Conservation (phyloP, 2,329 filamentous ascomycete species). For the Sclerotinia glacialis region DNA sequence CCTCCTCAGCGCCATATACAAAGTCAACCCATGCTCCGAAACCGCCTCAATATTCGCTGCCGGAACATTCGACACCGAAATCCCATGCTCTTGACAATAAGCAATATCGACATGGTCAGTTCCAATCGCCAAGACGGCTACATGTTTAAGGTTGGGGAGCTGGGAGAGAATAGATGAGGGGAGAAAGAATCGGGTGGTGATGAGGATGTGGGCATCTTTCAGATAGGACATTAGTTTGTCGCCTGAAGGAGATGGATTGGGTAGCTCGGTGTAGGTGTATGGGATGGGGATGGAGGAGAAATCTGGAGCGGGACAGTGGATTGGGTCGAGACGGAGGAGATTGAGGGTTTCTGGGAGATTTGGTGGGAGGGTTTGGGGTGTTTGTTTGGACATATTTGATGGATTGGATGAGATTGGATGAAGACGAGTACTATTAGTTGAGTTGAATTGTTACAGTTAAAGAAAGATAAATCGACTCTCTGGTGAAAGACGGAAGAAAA, state of each 20-base stretch:
- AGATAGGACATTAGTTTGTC: slow-evolving; percentile 32
- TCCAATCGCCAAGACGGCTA: slow-evolving; percentile 42
- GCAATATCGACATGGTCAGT: slow-evolving; percentile 42
- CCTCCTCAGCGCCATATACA: slow-evolving; percentile 41
- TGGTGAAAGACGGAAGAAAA: neutral
- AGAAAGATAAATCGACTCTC: neutral
- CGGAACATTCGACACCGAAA: slow-evolving; percentile 42
- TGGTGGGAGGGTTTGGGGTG: neutral
- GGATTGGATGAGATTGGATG: neutral
- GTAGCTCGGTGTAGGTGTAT: slow-evolving; percentile 29
- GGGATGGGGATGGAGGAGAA: slow-evolving; percentile 25
- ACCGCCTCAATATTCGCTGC: slow-evolving; percentile 42
- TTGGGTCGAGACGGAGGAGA: slow-evolving; percentile 7
- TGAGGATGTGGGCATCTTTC: slow-evolving; percentile 40
- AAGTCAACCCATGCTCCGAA: slow-evolving; percentile 37
- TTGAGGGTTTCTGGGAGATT: neutral
- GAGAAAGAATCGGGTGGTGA: slow-evolving; percentile 39
- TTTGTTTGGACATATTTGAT: neutral
- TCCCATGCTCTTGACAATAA: slow-evolving; percentile 39
- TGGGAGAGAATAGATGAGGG: slow-evolving; percentile 34
- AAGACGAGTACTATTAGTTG: neutral
- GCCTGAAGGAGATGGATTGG: slow-evolving; percentile 29
- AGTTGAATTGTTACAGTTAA: too few species aligned
- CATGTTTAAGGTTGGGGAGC: slow-evolving; percentile 39
- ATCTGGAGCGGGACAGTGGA: neutral